Percentiles rank a stretch among this genome's conserved stretches.
Conservation (phyloP, 139 green algal genomes). For the Volvox reticuliferus region DNA sequence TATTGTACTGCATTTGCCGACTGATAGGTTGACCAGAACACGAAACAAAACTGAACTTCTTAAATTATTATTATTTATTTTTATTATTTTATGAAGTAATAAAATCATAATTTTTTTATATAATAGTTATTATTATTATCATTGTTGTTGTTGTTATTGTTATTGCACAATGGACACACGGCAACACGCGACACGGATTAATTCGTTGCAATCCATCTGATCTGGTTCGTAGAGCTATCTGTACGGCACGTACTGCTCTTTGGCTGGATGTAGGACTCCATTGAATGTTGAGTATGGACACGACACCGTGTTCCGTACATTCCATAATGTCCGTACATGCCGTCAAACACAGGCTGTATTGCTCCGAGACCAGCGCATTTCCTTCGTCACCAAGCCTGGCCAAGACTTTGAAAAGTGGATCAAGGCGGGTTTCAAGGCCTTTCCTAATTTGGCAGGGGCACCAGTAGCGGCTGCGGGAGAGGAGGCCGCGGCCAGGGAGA, state of each 20-base stretch:
- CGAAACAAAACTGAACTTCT: neutral
- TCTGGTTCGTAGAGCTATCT: neutral
- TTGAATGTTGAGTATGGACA: neutral
- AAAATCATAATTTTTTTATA: neutral
- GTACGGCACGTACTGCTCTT: neutral
- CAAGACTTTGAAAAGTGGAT: neutral
- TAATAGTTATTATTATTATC: too few relatives aligned
- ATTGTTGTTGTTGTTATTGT: neutral
- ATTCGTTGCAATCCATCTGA: too few relatives aligned
- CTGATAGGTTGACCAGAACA: neutral
- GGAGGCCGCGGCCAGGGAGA: neutral
- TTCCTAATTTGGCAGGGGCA: neutral
- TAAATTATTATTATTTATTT: neutral
- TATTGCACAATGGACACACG: neutral
- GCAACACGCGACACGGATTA: neutral
- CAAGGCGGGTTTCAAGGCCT: neutral
- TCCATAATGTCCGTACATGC: neutral
- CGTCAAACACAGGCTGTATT: neutral
- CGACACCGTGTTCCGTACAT: neutral
- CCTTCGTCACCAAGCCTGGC: neutral
- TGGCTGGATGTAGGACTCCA: too few relatives aligned
- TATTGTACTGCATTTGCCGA: neutral
- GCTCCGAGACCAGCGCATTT: neutral
- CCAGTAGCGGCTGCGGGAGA: neutral
- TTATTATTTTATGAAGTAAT: neutral